Conservation (phyloP, 441 rosid species). For the Jatropha multifida region DNA sequence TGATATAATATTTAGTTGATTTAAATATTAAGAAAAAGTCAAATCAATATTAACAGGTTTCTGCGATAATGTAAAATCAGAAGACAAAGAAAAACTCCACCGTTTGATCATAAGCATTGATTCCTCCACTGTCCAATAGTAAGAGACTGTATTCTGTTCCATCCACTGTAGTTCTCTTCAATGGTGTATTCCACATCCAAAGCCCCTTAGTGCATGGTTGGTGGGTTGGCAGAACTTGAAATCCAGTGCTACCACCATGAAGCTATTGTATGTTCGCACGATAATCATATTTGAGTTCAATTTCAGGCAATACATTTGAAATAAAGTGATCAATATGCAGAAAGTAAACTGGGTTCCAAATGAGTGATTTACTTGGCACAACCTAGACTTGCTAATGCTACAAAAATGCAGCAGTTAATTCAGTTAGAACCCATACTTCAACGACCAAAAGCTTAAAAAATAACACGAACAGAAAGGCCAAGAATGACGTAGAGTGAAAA, state of each 20-base stretch:
- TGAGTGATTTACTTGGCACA: background rate
- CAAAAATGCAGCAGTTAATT: background rate
- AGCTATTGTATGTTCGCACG: conserved; percentile 47
- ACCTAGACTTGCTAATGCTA: background rate
- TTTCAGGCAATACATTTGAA: background rate
- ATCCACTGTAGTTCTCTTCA: conserved; percentile 79
- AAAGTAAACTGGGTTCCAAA: background rate
- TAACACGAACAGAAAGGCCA: too few species aligned
- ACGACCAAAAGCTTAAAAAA: too few species aligned
- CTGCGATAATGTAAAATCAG: background rate
- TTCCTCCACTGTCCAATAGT: conserved; percentile 83
- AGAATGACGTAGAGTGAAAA: too few species aligned
- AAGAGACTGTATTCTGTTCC: conserved; percentile 81
- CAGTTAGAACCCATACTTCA: background rate
- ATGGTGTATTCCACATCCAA: conserved; percentile 90
- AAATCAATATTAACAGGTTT: conserved; percentile 4
- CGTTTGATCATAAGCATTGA: conserved; percentile 82
- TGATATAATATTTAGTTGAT: background rate
- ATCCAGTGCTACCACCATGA: conserved; percentile 91
- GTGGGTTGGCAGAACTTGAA: conserved; percentile 89
- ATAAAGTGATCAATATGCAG: background rate
- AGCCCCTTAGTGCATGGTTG: conserved; percentile 89
- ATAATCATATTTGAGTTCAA: conserved; percentile 2
- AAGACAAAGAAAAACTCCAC: conserved; percentile 35
- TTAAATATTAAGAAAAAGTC: background rate